phyloP scores from a whole-genome alignment of 2,329 filamentous ascomycete species.

The Microcyclosporella mali region DNA sequence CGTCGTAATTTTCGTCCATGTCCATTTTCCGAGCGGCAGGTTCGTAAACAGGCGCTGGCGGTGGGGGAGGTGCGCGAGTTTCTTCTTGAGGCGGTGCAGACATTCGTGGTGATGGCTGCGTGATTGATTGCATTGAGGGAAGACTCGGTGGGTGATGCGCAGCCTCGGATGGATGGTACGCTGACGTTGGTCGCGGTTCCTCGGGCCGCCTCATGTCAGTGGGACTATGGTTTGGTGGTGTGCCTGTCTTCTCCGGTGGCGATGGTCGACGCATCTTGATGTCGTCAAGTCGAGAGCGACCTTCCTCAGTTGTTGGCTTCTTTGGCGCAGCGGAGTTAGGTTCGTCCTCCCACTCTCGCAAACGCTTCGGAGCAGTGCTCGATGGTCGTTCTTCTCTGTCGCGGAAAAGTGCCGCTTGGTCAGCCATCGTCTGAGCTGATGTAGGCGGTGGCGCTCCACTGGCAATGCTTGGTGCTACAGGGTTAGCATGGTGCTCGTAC shows the following conservation, averaged over 20 bases:
- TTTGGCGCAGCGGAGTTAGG: constrained; percentile 50
- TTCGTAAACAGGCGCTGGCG: constrained; percentile 53
- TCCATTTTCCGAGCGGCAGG: constrained; percentile 92
- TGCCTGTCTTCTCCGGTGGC: constrained; percentile 42
- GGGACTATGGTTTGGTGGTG: constrained; percentile 73
- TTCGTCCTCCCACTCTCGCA: constrained; percentile 90
- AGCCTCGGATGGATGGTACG: constrained; percentile 86
- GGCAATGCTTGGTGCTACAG: constrained; percentile 55
- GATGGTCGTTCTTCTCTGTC: constrained; percentile 67
- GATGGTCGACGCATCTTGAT: constrained; percentile 64
- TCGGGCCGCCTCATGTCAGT: constrained; percentile 60
- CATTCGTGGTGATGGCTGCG: constrained; percentile 49
- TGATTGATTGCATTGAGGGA: constrained; percentile 41
- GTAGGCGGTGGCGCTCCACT: constrained; percentile 63
- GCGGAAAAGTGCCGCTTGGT: constrained; percentile 53
- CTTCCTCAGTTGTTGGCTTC: constrained; percentile 85
- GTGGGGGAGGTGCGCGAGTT: constrained; percentile 28
- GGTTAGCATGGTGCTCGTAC: constrained; percentile 68
- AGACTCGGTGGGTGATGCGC: constrained; percentile 74
- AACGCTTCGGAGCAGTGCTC: constrained; percentile 73
- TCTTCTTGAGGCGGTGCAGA: constrained; percentile 44
- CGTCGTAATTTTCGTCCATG: constrained; percentile 95
- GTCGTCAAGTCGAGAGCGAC: constrained; percentile 77
- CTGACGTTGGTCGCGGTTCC: constrained; percentile 56
- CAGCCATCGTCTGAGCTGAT: constrained; percentile 52